Evolutionary conservation across 805 yeast genomes (phyloP).

Genomic region (Spencermartinsiella europaea): DNA sequence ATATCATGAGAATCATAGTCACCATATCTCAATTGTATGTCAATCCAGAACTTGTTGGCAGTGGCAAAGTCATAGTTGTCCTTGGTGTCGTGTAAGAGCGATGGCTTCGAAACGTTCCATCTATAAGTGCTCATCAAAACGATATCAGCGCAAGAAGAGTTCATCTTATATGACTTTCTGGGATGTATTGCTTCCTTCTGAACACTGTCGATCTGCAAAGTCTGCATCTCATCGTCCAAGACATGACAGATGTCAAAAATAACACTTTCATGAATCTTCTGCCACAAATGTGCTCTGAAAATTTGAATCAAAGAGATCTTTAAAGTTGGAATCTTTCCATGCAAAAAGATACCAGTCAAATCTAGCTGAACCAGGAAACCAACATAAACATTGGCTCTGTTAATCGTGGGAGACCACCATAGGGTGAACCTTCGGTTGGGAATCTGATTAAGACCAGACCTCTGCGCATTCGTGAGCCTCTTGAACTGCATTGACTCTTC

Average conservation of each 20-base stretch:
- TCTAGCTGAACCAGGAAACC: constrained; percentile 96
- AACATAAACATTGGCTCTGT: constrained; percentile 95
- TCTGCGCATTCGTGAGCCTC: constrained; percentile 93
- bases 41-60: constrained; percentile 80
- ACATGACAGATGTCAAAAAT: constrained; percentile 93
- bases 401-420: constrained; percentile 99
- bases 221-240: constrained; percentile 79
- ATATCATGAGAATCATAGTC: constrained; percentile 98
- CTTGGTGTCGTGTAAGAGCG: constrained; percentile 64
- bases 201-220: constrained; percentile 75
- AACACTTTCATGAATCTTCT: constrained; percentile 92
- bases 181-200: constrained; percentile 94
- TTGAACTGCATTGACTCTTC: constrained; percentile 94
- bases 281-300: constrained; percentile 98
- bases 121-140: constrained; percentile 65
- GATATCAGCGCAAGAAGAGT: constrained; percentile 90
- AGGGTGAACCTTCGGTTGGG: constrained; percentile 95
- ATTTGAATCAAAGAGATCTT: constrained; percentile 94
- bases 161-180: constrained; percentile 94
- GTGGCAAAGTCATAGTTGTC: constrained; percentile 57
- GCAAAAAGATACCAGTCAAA: constrained; percentile 92
- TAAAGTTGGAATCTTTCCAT: constrained; percentile 96
- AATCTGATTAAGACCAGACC: constrained; percentile 94
- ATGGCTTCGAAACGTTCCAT: constrained; percentile 78
- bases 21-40: constrained; percentile 91